These are phyloP conservation scores for Eucalyptus cladocalyx DNA, from an alignment of 345 rosid genomes.

Conservation along the genomic window DNA sequence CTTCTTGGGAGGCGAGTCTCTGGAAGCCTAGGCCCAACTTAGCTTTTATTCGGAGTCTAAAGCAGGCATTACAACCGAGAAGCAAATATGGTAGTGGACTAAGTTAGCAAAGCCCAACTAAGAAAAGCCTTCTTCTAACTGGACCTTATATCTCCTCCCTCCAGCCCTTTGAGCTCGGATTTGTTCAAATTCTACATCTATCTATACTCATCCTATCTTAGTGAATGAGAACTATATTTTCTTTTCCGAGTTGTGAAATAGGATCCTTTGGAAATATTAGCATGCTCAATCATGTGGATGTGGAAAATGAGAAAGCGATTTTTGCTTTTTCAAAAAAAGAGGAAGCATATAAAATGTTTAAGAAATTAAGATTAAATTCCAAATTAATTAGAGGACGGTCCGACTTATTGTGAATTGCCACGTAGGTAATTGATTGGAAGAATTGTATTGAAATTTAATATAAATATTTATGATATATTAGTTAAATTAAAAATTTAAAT, in stretches of 20 bases:
- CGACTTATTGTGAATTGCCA: rapidly evolving
- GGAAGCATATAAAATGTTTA: background rate
- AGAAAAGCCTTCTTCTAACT: background rate
- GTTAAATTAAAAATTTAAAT: rapidly evolving
- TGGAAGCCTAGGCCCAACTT: background rate
- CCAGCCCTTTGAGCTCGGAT: background rate
- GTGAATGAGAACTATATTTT: background rate
- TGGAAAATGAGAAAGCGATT: background rate
- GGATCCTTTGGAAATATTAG: background rate
- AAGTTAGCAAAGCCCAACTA: background rate
- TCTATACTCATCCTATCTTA: background rate
- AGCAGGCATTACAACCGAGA: background rate
- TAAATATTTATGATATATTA: rapidly evolving
- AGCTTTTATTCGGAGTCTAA: background rate
- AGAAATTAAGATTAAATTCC: background rate
- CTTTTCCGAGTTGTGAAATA: background rate
- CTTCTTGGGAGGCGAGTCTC: background rate
- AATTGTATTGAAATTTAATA: background rate
- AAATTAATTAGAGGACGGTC: background rate
- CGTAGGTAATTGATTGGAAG: rapidly evolving
- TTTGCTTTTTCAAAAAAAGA: background rate
- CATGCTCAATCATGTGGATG: background rate
- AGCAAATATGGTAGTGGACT: background rate
- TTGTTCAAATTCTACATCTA: background rate
- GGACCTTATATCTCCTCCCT: background rate